Base-by-base conservation (phyloP, 2,329 filamentous ascomycete species). In the Aureobasidium zeae region DNA sequence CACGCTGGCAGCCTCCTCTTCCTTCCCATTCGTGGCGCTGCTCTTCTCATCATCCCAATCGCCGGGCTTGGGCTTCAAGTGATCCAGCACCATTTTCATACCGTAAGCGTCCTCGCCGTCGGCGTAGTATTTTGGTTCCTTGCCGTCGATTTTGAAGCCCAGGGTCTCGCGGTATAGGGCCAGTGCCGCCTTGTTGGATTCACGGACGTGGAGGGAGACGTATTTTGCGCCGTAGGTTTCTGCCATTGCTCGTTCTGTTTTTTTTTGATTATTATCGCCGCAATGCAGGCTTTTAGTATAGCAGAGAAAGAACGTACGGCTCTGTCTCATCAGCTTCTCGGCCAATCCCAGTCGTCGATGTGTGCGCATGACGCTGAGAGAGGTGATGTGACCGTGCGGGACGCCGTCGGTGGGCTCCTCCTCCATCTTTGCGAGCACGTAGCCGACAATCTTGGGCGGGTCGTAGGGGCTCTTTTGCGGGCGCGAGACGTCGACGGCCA, bases 401-500 rank as follows among this genome's bases (percentile, higher is more conserved):
- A 95, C 71, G 47, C 88, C 88, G 63, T 96, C 89, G 48, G 81
- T 61, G 6, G 91, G 89, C 64, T 96, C 91, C 70, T 98, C 91
- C 66, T 98, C 91, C 88, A 98, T 98, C 74, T 98, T 98, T 39
- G 91, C 91, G 19, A 98, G 79, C n/a, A 98, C 91, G 62, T 98
- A 98, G 56, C 91, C 91, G 17, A 98, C 91, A 49, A 98, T 94
- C 67, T 95, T 94, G 53, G 91, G 91, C 57, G 93, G 91, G 63
- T 93, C 84, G 65, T 89, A 84, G 34, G 81, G 80, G 0, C 81
- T 78, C 61, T 81, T 81, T 55, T 76, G 76, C 24, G 86, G 84
- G 25, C 86, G 78, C 15, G 83, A 84, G 53, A 71, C 69, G 64
- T 96, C 89, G 56, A 98, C 87, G 55, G 91, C 91, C 46, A 98